phyloP scores from a whole-genome alignment of 1,284 basidiomycete genomes.

The Trichosporon sp. region DNA sequence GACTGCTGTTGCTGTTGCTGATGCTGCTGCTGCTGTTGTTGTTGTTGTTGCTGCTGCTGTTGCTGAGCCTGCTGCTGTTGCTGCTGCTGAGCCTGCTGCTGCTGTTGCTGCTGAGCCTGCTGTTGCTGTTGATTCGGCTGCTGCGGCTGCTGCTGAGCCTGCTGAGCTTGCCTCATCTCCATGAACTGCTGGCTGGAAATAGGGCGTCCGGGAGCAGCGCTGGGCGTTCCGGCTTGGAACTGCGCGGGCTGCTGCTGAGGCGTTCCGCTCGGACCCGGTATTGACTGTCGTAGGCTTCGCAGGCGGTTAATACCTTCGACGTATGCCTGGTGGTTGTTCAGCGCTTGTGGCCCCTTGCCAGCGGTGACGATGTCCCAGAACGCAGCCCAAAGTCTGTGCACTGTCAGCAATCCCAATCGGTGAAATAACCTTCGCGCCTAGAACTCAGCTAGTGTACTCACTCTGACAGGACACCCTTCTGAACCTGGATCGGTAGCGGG shows the following conservation, averaged over 20 bases:
- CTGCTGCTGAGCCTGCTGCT: constrained; percentile 32
- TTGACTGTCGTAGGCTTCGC: constrained; percentile 30
- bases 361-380: constrained; percentile 58
- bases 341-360: constrained; percentile 51
- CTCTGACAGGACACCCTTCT: constrained; percentile 56
- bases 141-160: constrained; percentile 24
- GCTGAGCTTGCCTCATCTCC: constrained; percentile 35
- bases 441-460: constrained; percentile 36
- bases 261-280: constrained; percentile 17
- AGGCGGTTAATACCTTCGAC: constrained; percentile 52
- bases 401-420: constrained; percentile 20
- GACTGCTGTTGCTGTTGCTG: too few species aligned
- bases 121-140: constrained; percentile 29
- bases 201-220: constrained; percentile 27
- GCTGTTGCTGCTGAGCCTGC: constrained; percentile 29
- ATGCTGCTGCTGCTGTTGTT: too few species aligned
- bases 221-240: constrained; percentile 22
- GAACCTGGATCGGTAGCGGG: constrained; percentile 52
- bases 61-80: constrained; percentile 24
- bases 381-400: constrained; percentile 54
- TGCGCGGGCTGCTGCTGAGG: constrained; percentile 31
- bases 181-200: constrained; percentile 37
- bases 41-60: neutral
- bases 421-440: neutral
- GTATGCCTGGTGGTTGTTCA: constrained; percentile 50